Conservation (phyloP, 148 eudicot species). For the Rhododendron vialii region DNA sequence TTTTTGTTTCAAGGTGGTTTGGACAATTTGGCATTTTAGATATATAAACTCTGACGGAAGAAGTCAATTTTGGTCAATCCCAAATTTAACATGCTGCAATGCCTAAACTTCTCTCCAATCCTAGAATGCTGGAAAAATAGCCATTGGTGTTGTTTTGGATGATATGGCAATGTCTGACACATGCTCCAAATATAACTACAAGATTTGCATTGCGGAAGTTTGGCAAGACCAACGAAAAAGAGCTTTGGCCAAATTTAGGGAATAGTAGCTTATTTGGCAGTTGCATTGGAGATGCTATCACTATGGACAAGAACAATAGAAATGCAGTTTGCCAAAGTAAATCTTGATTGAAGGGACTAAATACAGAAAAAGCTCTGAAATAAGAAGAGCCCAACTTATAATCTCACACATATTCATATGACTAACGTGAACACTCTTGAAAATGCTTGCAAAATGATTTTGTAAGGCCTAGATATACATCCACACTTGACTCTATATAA, state of each 20-base stretch:
- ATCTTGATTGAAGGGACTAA: not conserved
- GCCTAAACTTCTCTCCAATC: not conserved
- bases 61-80: not conserved
- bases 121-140: not conserved
- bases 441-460: not conserved
- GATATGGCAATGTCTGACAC: not conserved
- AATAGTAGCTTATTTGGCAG: not conserved
- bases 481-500: not conserved
- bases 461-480: not conserved
- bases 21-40: not conserved
- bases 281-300: not conserved
- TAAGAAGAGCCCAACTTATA: not conserved
- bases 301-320: not conserved
- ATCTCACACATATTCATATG: not conserved
- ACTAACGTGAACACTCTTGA: not conserved
- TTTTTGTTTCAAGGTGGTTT: not conserved
- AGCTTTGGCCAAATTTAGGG: not conserved
- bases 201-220: not conserved
- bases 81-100: not conserved
- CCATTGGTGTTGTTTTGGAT: not conserved
- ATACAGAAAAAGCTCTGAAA: too few species aligned
- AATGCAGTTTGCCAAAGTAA: not conserved
- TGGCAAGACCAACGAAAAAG: not conserved
- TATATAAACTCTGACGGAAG: not conserved
- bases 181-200: not conserved